Percentiles rank a stretch among this genome's conserved stretches.
Evolutionary conservation across 805 yeast genomes (phyloP).

Genomic region (Metschnikowia anglica): DNA sequence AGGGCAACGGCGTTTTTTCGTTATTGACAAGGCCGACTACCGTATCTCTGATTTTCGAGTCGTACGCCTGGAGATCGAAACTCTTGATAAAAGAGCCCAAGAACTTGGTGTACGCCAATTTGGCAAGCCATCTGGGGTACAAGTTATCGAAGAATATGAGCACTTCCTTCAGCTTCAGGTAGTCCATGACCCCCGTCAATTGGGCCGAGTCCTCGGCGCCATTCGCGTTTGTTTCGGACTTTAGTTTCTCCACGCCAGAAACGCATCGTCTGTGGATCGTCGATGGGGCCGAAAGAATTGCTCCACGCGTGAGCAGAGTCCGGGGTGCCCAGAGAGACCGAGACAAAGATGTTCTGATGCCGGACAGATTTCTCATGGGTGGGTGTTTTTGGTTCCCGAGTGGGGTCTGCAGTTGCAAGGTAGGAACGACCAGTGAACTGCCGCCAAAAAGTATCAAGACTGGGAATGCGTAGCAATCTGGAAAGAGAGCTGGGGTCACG

Average conservation of each 20-base stretch:
- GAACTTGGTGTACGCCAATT: conserved; percentile 24
- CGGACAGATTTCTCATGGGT: too few relatives aligned
- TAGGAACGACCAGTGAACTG: too few relatives aligned
- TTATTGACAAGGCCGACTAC: conserved; percentile 20
- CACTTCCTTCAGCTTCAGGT: conserved; percentile 29
- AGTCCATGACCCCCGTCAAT: conserved; percentile 43
- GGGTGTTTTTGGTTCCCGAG: too few relatives aligned
- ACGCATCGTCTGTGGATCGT: not conserved
- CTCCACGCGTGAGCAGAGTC: not conserved
- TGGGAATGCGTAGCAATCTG: too few relatives aligned
- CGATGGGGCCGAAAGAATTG: not conserved
- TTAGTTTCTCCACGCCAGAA: conserved; percentile 33
- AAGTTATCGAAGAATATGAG: conserved; percentile 39
- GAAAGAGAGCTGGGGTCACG: too few relatives aligned
- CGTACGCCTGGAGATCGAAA: conserved; percentile 13
- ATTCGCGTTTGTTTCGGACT: conserved; percentile 35
- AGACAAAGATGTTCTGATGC: not conserved
- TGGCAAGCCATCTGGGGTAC: conserved; percentile 32
- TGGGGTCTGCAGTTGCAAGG: too few relatives aligned
- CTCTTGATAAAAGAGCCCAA: conserved; percentile 23
- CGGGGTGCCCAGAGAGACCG: not conserved
- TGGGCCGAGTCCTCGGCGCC: conserved; percentile 34
- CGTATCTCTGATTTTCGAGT: conserved; percentile 20
- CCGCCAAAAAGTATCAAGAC: too few relatives aligned
- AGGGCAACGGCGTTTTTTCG: conserved; percentile 30